Base-by-base conservation (phyloP, 2,329 filamentous ascomycete species). In the Furcasterigmium sp. region DNA sequence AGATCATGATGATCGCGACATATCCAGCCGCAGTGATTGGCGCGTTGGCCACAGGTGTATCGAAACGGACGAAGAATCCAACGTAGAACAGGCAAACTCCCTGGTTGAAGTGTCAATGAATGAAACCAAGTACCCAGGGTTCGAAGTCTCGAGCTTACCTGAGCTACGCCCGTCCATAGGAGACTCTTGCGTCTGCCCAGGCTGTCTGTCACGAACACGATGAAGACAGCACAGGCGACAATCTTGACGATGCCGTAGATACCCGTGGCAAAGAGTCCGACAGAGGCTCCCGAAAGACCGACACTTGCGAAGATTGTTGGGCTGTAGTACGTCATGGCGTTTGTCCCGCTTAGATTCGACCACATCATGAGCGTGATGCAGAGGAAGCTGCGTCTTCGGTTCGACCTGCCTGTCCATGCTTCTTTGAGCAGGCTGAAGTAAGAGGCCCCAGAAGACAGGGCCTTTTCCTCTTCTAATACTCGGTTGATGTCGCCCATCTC, bases 221-320 rank as follows among this genome's bases (percentile, higher is more conserved):
- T 69, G 68, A 87, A 88, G 42, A 71, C 56, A 5, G 74, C 70
- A 55, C 81, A 85, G 30, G 78, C 76, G 9, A 70, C 62, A 63
- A 84, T 80, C 61, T 88, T 88, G 44, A 86, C 77, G 42, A 87
- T 73, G 20, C 84, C 84, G 56, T 87, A 88, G 51, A 88, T 76
- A 32, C 85, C 84, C 0, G 84, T 87, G 5, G 85, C 83, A 57
- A 88, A 85, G 19, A 88, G 75, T 15, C 76, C 78, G 32, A 75
- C 71, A 30, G 73, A 60, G 6, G 73, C 80, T 11, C 68, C 67
- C 19, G 58, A 60, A 52, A 88, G 70, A 15, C 84, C 84, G 3
- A 87, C 69, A 51, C 78, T 73, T 36, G 67, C 64, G 65, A 88
- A 88, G 53, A 88, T 87, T 43, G 77, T 73, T 0, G 84, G 84